Conservation (phyloP, 2,329 filamentous ascomycete species). For the Penicillium paneum region DNA sequence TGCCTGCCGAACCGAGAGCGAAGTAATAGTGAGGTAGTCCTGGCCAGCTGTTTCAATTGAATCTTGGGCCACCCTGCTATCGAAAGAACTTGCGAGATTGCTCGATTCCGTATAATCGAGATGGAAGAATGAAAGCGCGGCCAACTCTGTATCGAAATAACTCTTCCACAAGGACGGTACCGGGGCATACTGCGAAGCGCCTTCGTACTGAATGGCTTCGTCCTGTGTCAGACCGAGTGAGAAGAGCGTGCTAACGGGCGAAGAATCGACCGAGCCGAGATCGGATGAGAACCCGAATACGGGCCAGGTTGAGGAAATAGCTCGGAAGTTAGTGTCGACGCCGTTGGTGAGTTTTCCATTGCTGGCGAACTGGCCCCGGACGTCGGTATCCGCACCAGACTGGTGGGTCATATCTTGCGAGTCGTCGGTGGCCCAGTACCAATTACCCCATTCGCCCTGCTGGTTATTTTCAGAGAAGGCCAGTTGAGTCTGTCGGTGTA, state of each 20-base stretch:
- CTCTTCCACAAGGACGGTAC: constrained; percentile 51
- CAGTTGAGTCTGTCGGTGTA: constrained; percentile 48
- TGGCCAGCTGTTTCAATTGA: constrained; percentile 46
- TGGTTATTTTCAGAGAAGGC: constrained; percentile 49
- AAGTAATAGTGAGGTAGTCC: constrained; percentile 51
- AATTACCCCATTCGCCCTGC: constrained; percentile 53
- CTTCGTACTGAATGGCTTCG: constrained; percentile 50
- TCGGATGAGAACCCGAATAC: constrained; percentile 54
- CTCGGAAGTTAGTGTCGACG: constrained; percentile 51
- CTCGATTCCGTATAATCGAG: constrained; percentile 43
- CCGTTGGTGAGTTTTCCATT: constrained; percentile 46
- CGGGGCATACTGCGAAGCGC: constrained; percentile 36
- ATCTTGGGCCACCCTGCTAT: constrained; percentile 44
- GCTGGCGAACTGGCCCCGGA: constrained; percentile 47
- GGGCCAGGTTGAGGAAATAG: constrained; percentile 50
- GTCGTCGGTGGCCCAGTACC: constrained; percentile 52
- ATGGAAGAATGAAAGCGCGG: constrained; percentile 48
- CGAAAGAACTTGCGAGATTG: constrained; percentile 39
- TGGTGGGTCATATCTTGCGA: constrained; percentile 44
- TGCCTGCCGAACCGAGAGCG: constrained; percentile 52
- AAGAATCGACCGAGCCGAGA: constrained; percentile 45
- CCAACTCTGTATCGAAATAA: constrained; percentile 46
- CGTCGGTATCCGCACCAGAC: constrained; percentile 46
- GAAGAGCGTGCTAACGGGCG: constrained; percentile 44
- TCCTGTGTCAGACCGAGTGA: constrained; percentile 51